Base-by-base conservation (phyloP, 805 yeast genomes). In the Monosporozyma servazzii region DNA sequence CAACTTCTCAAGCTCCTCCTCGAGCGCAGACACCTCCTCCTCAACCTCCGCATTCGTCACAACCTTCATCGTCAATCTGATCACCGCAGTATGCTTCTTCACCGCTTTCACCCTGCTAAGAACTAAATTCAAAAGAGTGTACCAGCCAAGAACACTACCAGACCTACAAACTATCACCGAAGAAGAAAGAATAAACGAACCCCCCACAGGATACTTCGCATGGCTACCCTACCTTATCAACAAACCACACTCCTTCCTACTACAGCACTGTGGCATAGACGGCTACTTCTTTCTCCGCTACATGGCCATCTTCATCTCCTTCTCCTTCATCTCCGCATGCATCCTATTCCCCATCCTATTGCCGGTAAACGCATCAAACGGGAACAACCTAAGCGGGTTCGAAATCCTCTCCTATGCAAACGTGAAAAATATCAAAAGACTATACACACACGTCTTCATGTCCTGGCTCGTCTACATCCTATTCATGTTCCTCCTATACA, bases 41-140 rank as follows among this genome's bases (percentile, higher is more conserved):
- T 88, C 96, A 3, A 83, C 91, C 1, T 80, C 84, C 52, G 83
- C 91, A 50, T 88, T 91, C 52, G 77, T 90, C 43, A 73, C 91
- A 1, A 68, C 96, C 3, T 68, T 89, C 55, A 78, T 83, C 48
- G 75, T 85, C 47, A 86, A 88, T 66, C 81, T 85, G 33, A 74
- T 78, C 33, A 65, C 88, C 5, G 71, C 66, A 2, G 76, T 78
- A 56, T 65, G 75, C n/a, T 86, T 88, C 59, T 70, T 82, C 3
- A 53, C 69, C 0, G 69, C 77, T 10, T 93, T 91, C 67, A 58
- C 88, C 10, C 25, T 78, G 1, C 62, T 93, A 50, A 74, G 97
- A 57, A 75, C 83, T 46, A 77, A 71, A 57, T 76, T 82, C 66
- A 79, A 75, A 60, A 73, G 89, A 49, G 84, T 88, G 33, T 91